These are phyloP conservation scores for Nemania sp. DNA, from an alignment of 2,329 filamentous ascomycete genomes.

Conservation along the genomic window DNA sequence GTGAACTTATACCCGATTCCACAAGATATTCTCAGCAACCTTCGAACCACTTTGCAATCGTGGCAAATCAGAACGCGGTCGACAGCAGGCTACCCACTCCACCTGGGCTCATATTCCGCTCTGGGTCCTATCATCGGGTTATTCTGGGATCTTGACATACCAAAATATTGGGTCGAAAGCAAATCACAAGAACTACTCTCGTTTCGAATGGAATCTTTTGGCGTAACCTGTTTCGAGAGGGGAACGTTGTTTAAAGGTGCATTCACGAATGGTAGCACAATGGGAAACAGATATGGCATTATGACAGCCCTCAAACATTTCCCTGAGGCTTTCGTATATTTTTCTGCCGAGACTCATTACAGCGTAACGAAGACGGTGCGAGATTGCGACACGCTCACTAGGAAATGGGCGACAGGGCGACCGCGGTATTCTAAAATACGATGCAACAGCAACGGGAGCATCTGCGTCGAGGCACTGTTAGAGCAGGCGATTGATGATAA, in stretches of 20 bases:
- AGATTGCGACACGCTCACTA: conserved; percentile 18
- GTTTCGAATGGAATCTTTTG: conserved; percentile 9
- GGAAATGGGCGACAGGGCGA: conserved; percentile 5
- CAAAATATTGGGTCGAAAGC: conserved; percentile 4
- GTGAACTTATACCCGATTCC: conserved; percentile 2
- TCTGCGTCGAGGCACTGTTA: conserved; percentile 8
- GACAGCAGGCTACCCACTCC: conserved; percentile 11
- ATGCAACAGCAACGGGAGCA: conserved; percentile 1
- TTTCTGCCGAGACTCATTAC: conserved; percentile 20
- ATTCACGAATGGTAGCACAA: conserved; percentile 23
- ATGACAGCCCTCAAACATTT: conserved; percentile 16
- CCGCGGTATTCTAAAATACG: conserved; percentile 7
- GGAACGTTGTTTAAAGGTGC: conserved; percentile 9
- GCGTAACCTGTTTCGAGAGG: background rate
- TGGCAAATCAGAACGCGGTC: conserved; percentile 19
- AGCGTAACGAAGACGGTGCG: conserved; percentile 20
- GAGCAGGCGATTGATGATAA: conserved; percentile 5
- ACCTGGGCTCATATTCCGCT: conserved; percentile 18
- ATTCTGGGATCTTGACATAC: conserved; percentile 13
- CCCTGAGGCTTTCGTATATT: conserved; percentile 17
- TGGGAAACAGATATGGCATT: conserved; percentile 22
- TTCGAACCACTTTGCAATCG: conserved; percentile 7
- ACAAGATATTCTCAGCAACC: background rate
- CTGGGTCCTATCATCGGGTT: conserved; percentile 18
- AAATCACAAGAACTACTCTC: conserved; percentile 6